Evolutionary conservation across 768 basidiomycete genomes (phyloP).

Genomic region (Lentinula edodes): DNA sequence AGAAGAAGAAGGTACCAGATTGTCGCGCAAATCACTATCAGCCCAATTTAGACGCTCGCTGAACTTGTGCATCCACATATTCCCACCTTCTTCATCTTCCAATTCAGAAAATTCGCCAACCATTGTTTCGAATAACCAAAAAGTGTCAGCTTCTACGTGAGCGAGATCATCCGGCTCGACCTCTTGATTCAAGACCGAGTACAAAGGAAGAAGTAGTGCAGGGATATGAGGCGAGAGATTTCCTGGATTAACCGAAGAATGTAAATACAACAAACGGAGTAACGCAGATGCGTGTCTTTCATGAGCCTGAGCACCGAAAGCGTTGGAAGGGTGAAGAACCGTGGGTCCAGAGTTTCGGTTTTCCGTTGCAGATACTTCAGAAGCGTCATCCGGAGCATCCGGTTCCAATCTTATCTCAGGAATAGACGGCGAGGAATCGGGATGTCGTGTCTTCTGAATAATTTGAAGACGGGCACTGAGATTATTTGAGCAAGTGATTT

Average conservation of each 20-base stretch:
- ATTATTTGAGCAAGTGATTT: constrained; percentile 41
- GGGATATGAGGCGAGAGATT: constrained; percentile 63
- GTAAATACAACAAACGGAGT: constrained; percentile 66
- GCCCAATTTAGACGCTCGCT: constrained; percentile 56
- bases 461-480: constrained; percentile 49
- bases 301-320: constrained; percentile 43
- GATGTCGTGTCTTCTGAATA: constrained; percentile 30
- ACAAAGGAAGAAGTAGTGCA: constrained; percentile 65
- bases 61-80: constrained; percentile 57
- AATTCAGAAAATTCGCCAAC: constrained; percentile 69
- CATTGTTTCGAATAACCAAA: constrained; percentile 77
- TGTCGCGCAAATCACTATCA: constrained; percentile 54
- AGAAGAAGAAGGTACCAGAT: constrained; percentile 42
- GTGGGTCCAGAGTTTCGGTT: constrained; percentile 23
- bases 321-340: constrained; percentile 43
- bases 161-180: constrained; percentile 52
- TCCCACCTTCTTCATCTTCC: constrained; percentile 62
- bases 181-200: constrained; percentile 57
- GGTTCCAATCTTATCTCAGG: constrained; percentile 38
- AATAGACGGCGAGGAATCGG: constrained; percentile 18
- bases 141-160: constrained; percentile 75
- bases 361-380: not conserved
- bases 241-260: constrained; percentile 66
- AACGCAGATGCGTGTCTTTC: constrained; percentile 58
- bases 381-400: not conserved